Base-by-base conservation (phyloP, 208 protist species). In the Phytomonas francai region DNA sequence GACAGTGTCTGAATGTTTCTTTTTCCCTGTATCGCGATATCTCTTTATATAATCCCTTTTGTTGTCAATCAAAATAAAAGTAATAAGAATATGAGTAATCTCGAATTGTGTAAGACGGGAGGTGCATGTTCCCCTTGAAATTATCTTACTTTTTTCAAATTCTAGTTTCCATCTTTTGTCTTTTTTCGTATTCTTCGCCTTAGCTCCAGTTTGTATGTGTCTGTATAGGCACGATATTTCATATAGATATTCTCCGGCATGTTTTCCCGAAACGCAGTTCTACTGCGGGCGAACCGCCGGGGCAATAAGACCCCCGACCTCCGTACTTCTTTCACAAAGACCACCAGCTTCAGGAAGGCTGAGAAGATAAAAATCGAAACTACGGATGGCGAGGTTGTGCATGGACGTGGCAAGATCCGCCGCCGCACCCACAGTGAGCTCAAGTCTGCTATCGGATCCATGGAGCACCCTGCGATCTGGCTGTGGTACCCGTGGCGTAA, bases 401-500 rank as follows among this genome's bases (percentile, higher is more conserved):
- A 86, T 67, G 91, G 91, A 7, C 86, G 87, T 42, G 91, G 91
- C 70, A 89, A 89, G 54, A 61, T 92, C 22, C 85, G 78, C 45
- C 85, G 79, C 54, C 86, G 87, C 77, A 85, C 88, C 39, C 88
- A 94, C 83, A 94, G 82, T 68, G 76, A 64, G 14, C 74, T 96
- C 25, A 94, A 94, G 71, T 76, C 89, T 54, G 81, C 80, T 14
- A 94, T 96, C 67, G 83, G 71, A 11, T 71, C 68, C 31, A 96
- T 96, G 88, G 88, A 96, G 79, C 88, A 96, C 68, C 91, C 91
- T 2, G 84, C 88, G 19, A 93, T 96, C 61, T 96, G 91, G 89
- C 83, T 94, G 59, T 96, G 91, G 89, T 96, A 96, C 76, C 91
- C 91, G 57, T 96, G 91, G 89, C 86, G 91, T 67, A 93, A 89